phyloP scores from a whole-genome alignment of 1,139 yeast genomes.

The Lodderomyces elongisporus region DNA sequence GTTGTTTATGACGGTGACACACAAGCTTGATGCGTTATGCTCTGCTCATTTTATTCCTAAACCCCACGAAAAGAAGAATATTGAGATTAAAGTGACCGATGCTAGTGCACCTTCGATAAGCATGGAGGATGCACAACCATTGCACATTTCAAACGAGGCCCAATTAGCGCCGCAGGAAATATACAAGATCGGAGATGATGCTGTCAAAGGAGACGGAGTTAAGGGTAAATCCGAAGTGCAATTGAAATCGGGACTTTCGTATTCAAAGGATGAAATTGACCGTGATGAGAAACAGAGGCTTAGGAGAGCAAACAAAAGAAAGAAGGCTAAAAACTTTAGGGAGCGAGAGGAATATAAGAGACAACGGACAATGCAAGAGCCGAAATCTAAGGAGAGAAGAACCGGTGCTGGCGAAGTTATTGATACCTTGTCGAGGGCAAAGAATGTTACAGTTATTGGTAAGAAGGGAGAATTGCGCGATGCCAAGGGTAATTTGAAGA shows the following conservation, averaged over 20 bases:
- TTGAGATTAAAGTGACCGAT: constrained; percentile 67
- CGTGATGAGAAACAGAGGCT: constrained; percentile 84
- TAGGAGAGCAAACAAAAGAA: constrained; percentile 82
- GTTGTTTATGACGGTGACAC: constrained; percentile 57
- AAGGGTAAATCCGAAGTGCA: constrained; percentile 52
- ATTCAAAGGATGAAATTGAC: constrained; percentile 77
- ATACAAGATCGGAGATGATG: constrained; percentile 55
- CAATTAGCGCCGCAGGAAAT: constrained; percentile 94
- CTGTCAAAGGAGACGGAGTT: constrained; percentile 40
- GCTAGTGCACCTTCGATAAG: constrained; percentile 60
- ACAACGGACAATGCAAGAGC: constrained; percentile 20
- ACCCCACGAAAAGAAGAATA: constrained; percentile 67
- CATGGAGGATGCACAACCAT: constrained; percentile 97
- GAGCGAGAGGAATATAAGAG: constrained; percentile 27
- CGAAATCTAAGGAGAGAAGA: constrained; percentile 30
- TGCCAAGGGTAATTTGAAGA: constrained; percentile 62
- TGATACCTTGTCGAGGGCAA: constrained; percentile 68
- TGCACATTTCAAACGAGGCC: constrained; percentile 68
- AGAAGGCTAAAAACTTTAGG: constrained; percentile 54
- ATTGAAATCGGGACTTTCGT: constrained; percentile 75
- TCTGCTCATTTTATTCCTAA: constrained; percentile 93
- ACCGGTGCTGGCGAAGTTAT: constrained; percentile 60
- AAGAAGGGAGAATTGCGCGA: constrained; percentile 74
- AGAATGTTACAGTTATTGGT: constrained; percentile 76
- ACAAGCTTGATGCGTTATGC: constrained; percentile 79